Base-by-base conservation (phyloP, 768 basidiomycete species). In the Boletus pseudopeckii region DNA sequence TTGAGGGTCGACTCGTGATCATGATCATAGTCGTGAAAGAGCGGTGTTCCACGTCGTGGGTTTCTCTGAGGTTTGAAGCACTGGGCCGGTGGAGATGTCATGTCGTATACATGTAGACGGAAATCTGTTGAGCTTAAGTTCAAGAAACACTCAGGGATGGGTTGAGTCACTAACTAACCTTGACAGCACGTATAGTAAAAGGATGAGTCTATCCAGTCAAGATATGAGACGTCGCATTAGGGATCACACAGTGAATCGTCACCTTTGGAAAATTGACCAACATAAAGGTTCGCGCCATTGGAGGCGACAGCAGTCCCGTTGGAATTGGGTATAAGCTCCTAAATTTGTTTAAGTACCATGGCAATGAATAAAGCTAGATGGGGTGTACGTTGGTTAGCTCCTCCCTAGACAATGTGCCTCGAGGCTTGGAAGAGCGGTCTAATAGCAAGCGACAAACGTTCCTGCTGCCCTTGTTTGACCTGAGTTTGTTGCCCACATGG, bases 121-220 rank as follows among this genome's bases (percentile, higher is more conserved):
- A 95, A 98, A 69, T 96, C 92, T 89, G 52, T 50, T n/a, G 45
- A 43, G 37, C 33, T 39, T 32, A 33, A 48, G 47, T 45, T 47
- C 20, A 45, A 55, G 28, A 32, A 32, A 45, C 15, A n/a, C 34
- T 2, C 15, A 20, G 38, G 38, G 52, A n/a, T 7, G 33, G 37
- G 24, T 11, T n/a, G 15, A 30, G 42, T 46, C 18, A n/a, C 40
- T 6, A 11, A 53, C 65, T 49, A 53, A 88, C 88, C 89, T 80
- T 90, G 86, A 42, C 82, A 84, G 61, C 94, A 96, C 4, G 94
- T 93, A 68, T 97, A 98, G 68, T 90, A 98, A 69, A 97, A 95
- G 0, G 88, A 85, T 0, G 91, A 88, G 65, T 93, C 92, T 90
- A 44, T 46, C 39, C 30, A 48, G 17, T n/a, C 7, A 48, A 24